A percentile compares a stretch with the other conserved stretches of the same genome.
These are phyloP conservation scores for Stentor coeruleus DNA, from an alignment of 73 alveolate species.

Conservation along the genomic window DNA sequence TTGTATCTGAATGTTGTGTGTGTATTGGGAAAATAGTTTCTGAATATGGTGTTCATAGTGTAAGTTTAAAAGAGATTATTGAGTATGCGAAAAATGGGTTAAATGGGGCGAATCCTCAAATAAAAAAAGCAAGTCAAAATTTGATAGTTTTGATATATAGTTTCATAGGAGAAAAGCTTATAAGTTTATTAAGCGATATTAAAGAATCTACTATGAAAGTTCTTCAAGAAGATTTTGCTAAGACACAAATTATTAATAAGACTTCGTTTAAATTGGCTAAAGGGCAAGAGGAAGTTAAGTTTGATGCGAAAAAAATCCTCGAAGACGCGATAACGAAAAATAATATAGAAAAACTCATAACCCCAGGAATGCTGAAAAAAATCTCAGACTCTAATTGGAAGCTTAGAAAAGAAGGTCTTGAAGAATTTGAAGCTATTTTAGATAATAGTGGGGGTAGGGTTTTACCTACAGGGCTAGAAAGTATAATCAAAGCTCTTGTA, in stretches of 20 bases:
- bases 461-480: constrained; percentile 71
- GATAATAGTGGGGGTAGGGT: constrained; percentile 66
- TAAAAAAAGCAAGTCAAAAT: constrained; percentile 58
- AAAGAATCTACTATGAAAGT: constrained; percentile 75
- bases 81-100: constrained; percentile 59
- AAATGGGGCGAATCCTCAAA: constrained; percentile 61
- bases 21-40: constrained; percentile 48
- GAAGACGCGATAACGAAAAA: constrained; percentile 67
- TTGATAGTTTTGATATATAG: constrained; percentile 64
- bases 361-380: constrained; percentile 55
- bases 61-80: constrained; percentile 74
- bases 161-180: constrained; percentile 70
- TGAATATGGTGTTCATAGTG: constrained; percentile 54
- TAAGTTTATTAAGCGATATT: constrained; percentile 64
- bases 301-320: constrained; percentile 36
- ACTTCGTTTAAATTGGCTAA: constrained; percentile 45
- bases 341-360: constrained; percentile 65
- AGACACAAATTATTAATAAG: constrained; percentile 52
- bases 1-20: constrained; percentile 58
- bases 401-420: constrained; percentile 69
- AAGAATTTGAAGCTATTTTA: constrained; percentile 52
- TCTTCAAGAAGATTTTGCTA: constrained; percentile 67
- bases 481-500: constrained; percentile 55
- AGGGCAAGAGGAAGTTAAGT: constrained; percentile 54
- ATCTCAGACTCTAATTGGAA: constrained; percentile 79